Evolutionary conservation across 1,284 basidiomycete genomes (phyloP).

Genomic region (Gymnopus androsaceus): DNA sequence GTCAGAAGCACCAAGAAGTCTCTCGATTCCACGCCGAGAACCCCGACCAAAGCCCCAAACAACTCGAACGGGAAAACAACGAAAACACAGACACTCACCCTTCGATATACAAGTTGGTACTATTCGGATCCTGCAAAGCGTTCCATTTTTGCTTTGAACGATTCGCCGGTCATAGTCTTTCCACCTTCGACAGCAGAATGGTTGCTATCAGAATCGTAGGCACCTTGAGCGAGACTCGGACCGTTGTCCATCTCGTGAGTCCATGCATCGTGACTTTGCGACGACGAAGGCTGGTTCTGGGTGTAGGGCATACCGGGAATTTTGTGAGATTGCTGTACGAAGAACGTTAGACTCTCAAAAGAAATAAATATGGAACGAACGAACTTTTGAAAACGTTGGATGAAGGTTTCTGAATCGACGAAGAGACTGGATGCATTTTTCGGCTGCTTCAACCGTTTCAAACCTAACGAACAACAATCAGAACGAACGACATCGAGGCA

Average conservation of each 20-base stretch:
- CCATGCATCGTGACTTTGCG: constrained; percentile 27
- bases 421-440: constrained; percentile 67
- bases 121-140: constrained; percentile 57
- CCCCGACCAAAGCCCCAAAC: too few relatives aligned
- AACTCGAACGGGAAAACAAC: neutral
- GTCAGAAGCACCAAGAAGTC: too few relatives aligned
- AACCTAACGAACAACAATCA: constrained; percentile 46
- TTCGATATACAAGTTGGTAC: constrained; percentile 77
- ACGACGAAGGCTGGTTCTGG: too few relatives aligned
- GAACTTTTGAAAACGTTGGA: constrained; percentile 64
- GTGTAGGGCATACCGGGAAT: constrained; percentile 70
- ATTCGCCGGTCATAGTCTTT: constrained; percentile 22
- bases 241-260: neutral
- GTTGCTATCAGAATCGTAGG: too few relatives aligned
- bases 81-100: constrained; percentile 42
- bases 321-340: constrained; percentile 68
- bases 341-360: neutral
- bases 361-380: neutral
- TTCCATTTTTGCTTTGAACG: constrained; percentile 75
- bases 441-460: constrained; percentile 60
- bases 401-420: constrained; percentile 71
- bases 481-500: constrained; percentile 2
- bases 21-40: too few relatives aligned
- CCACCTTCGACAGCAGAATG: constrained; percentile 27
- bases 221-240: constrained; percentile 14